Conservation (phyloP, 768 basidiomycete species). For the Gloeophyllum trabeum region DNA sequence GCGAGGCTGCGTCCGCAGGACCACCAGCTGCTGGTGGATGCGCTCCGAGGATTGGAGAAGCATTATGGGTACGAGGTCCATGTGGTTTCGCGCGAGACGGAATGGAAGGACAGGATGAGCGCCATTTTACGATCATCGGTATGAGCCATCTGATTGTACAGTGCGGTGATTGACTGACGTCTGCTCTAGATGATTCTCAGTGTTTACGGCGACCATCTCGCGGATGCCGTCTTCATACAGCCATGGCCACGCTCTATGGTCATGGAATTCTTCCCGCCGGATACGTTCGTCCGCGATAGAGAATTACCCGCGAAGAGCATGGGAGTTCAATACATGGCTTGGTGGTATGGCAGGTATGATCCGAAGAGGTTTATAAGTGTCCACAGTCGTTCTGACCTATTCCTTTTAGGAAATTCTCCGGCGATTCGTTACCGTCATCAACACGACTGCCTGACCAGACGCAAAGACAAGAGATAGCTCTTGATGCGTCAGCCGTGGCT, state of each 20-base stretch:
- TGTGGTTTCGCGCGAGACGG: slow-evolving; percentile 36
- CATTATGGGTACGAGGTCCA: slow-evolving; percentile 43
- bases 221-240: slow-evolving; percentile 64
- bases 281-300: slow-evolving; percentile 53
- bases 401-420: slow-evolving; percentile 22
- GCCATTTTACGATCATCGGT: slow-evolving; percentile 63
- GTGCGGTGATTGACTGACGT: too few species aligned
- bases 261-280: slow-evolving; percentile 67
- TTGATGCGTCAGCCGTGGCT: slow-evolving; percentile 31
- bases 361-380: slow-evolving; percentile 9
- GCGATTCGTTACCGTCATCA: slow-evolving; percentile 22
- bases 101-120: slow-evolving; percentile 53
- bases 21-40: slow-evolving; percentile 50
- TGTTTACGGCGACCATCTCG: slow-evolving; percentile 45
- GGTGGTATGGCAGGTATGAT: slow-evolving; percentile 30
- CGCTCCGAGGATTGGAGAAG: slow-evolving; percentile 38
- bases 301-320: slow-evolving; percentile 43
- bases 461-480: slow-evolving; percentile 15
- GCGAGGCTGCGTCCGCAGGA: slow-evolving; percentile 32
- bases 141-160: too few species aligned
- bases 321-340: slow-evolving; percentile 47
- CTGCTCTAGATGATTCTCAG: slow-evolving; percentile 44
- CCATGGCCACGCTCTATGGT: slow-evolving; percentile 47
- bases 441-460: slow-evolving; percentile 13
- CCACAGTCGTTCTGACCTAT: slow-evolving; percentile 4